These are phyloP conservation scores for Teunomyces kruisii DNA, from an alignment of 805 yeast genomes.

Conservation along the genomic window DNA sequence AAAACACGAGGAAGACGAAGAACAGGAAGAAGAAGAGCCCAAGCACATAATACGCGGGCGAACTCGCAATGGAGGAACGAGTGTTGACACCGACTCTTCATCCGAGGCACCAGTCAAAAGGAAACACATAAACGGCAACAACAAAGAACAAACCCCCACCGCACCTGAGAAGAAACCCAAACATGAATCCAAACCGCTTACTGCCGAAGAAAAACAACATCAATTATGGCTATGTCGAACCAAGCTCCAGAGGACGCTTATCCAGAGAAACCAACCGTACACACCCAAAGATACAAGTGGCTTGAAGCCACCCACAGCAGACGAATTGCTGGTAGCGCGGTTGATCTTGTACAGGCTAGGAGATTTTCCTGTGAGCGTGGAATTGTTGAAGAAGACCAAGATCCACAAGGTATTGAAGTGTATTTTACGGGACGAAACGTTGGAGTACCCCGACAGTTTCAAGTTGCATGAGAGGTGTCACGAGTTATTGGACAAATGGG, in stretches of 20 bases:
- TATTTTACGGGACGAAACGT: conserved; percentile 37
- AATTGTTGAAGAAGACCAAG: conserved; percentile 44
- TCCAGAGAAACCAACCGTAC: conserved; percentile 44
- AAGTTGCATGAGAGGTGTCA: conserved; percentile 46
- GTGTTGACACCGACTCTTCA: conserved; percentile 2
- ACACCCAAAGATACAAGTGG: conserved; percentile 36
- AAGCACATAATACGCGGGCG: conserved; percentile 8
- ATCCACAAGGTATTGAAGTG: conserved; percentile 54
- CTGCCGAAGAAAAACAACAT: conserved; percentile 43
- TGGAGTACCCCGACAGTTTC: conserved; percentile 44
- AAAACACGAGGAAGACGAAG: conserved; percentile 7
- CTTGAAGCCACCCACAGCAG: conserved; percentile 42
- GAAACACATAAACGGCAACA: conserved; percentile 8
- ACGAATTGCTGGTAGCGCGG: conserved; percentile 43
- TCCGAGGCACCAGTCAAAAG: conserved; percentile 5
- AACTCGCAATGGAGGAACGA: conserved; percentile 5
- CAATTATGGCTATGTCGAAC: conserved; percentile 50
- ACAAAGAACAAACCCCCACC: conserved; percentile 5
- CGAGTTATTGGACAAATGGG: conserved; percentile 44
- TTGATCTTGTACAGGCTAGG: conserved; percentile 41
- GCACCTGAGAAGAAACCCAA: conserved; percentile 5
- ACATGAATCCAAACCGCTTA: conserved; percentile 14
- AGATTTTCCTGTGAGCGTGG: conserved; percentile 41
- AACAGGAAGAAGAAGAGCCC: conserved; percentile 1
- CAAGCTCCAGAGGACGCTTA: conserved; percentile 47